These are phyloP conservation scores for Dinochytrium kinnereticum DNA, from an alignment of 371 early-diverging fungal genomes.

Conservation along the genomic window DNA sequence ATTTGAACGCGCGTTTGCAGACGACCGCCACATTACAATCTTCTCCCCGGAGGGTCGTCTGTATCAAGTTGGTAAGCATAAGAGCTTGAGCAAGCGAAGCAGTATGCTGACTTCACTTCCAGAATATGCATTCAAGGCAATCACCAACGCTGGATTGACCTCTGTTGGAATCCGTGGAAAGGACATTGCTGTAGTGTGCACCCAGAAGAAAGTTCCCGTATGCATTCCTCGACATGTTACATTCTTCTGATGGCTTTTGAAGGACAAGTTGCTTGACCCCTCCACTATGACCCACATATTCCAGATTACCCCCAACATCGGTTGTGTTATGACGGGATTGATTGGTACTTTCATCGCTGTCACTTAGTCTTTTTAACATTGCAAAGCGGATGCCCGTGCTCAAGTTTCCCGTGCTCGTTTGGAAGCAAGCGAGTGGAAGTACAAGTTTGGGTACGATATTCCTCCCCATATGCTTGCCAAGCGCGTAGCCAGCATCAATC, in stretches of 20 bases:
- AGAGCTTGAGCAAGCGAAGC: background rate
- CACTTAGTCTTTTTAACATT: background rate
- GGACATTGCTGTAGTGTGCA: conserved; percentile 90
- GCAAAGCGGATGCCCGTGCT: conserved; percentile 89
- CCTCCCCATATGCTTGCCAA: conserved; percentile 96
- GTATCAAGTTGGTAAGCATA: conserved; percentile 95
- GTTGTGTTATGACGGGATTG: conserved; percentile 97
- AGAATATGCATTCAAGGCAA: conserved; percentile 99
- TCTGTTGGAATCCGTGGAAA: conserved; percentile 94
- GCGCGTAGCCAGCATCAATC: conserved; percentile 96
- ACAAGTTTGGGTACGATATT: conserved; percentile 98
- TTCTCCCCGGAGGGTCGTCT: conserved; percentile 98
- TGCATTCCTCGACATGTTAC: conserved; percentile 30
- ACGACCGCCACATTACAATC: conserved; percentile 98
- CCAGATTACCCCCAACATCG: conserved; percentile 90
- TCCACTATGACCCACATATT: conserved; percentile 92
- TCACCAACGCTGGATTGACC: conserved; percentile 92
- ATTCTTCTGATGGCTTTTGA: conserved; percentile 44
- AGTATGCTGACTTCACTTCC: conserved; percentile 15
- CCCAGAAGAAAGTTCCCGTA: conserved; percentile 97
- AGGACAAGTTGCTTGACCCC: conserved; percentile 97
- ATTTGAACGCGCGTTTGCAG: conserved; percentile 20
- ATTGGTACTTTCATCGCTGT: conserved; percentile 60
- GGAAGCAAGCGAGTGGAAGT: conserved; percentile 97
- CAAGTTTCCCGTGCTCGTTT: conserved; percentile 91